Base-by-base conservation (phyloP, 2,329 filamentous ascomycete genomes). In the Calonectria crousiana region DNA sequence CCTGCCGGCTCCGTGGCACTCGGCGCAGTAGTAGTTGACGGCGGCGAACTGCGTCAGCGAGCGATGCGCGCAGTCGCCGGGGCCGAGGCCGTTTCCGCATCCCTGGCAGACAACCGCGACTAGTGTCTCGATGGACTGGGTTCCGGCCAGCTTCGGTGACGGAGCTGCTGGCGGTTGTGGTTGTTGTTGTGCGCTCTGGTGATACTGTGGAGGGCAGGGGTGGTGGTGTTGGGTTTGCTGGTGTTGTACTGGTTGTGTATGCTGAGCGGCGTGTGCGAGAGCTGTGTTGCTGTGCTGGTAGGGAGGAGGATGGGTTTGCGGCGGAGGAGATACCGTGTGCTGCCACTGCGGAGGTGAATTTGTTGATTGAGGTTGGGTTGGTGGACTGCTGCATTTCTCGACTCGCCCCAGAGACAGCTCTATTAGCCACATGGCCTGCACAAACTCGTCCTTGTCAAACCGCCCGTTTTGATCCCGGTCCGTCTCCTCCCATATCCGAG, bases 341-440 rank as follows among this genome's bases (percentile, higher is more conserved):
- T 64, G 67, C 67, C 53, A 51, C 44, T 49, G 67, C 5, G 32
- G 20, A 3, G 36, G 26, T 2, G 64, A 6, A 41, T 16, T 10
- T 20, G 13, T 44, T 14, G 53, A 36, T n/a, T 47, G 65, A 14
- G 36, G 67, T 20, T 14, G 11, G 16, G 13, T n/a, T 56, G 23
- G 41, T 16, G 44, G 41, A 69, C 28, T 23, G 30, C 26, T n/a
- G 0, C 53, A 71, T 4, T 36, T 30, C 23, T 32, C 44, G 32
- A 38, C 73, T 26, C 69, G 53, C n/a, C 64, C 66, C 36, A 34
- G 73, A 14, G 72, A 70, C 5, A 68, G 20, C 30, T 79, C 76
- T 23, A 81, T 76, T 9, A 76, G 36, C 74, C 77, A 78, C 74
- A 81, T 78, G 20, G 78, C 78, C 41, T 77, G 74, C 5, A 79